These are phyloP conservation scores for Aspergillus sojae DNA, from an alignment of 2,329 filamentous ascomycete genomes.

Conservation along the genomic window DNA sequence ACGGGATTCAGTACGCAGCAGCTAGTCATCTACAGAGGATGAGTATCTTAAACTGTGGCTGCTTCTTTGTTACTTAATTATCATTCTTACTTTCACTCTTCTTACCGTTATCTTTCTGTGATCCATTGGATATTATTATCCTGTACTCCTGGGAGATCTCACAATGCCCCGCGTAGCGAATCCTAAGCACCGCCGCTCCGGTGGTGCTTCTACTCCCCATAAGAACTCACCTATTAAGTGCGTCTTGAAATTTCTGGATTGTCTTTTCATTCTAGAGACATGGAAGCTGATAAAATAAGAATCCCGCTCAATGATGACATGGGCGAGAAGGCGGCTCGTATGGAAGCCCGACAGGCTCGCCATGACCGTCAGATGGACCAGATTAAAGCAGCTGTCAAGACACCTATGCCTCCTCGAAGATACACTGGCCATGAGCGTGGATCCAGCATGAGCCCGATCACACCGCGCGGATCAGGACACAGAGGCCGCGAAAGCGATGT, in stretches of 20 bases:
- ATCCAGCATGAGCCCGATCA: slow-evolving; percentile 51
- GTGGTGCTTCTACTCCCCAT: slow-evolving; percentile 53
- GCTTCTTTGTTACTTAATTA: background rate
- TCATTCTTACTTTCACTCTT: background rate
- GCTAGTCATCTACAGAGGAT: background rate
- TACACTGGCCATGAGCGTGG: slow-evolving; percentile 39
- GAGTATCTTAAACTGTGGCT: background rate
- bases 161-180: slow-evolving; percentile 61
- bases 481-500: slow-evolving; percentile 52
- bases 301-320: slow-evolving; percentile 96
- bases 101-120: background rate
- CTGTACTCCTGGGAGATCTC: slow-evolving; percentile 29
- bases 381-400: slow-evolving; percentile 72
- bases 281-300: slow-evolving; percentile 50
- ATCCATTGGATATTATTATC: slow-evolving; percentile 13
- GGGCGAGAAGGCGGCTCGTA: slow-evolving; percentile 83
- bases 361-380: slow-evolving; percentile 92
- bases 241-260: slow-evolving; percentile 16
- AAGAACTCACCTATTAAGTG: slow-evolving; percentile 56
- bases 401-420: slow-evolving; percentile 45
- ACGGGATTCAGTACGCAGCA: background rate
- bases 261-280: background rate
- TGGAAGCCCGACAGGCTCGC: slow-evolving; percentile 83
- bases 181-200: slow-evolving; percentile 49
- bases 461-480: slow-evolving; percentile 46